These are phyloP conservation scores for Lichtheimia hyalospora DNA, from an alignment of 371 early-diverging fungal genomes.

Conservation along the genomic window DNA sequence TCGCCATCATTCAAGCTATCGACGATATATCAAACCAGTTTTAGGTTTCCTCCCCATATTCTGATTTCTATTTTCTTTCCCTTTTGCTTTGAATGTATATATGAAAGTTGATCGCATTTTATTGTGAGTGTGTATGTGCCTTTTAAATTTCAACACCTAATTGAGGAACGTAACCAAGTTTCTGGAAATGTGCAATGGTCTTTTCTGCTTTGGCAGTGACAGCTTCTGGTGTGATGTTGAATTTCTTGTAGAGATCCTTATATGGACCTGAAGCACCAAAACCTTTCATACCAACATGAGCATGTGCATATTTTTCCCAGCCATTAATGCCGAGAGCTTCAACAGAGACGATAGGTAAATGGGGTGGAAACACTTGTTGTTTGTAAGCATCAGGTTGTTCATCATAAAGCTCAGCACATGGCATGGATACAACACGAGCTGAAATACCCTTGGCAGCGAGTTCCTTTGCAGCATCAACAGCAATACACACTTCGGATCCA, in stretches of 20 bases:
- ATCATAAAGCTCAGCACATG: conserved; percentile 90
- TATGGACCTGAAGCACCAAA: conserved; percentile 59
- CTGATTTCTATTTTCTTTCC: too few species aligned
- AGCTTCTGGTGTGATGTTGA: conserved; percentile 77
- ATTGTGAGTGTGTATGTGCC: background rate
- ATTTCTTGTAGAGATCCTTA: conserved; percentile 76
- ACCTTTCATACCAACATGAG: conserved; percentile 13
- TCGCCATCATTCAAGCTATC: background rate
- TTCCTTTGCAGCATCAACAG: conserved; percentile 75
- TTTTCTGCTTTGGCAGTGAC: conserved; percentile 77
- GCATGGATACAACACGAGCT: conserved; percentile 91
- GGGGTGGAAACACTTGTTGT: conserved; percentile 72
- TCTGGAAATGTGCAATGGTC: conserved; percentile 72
- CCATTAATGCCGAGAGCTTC: conserved; percentile 90
- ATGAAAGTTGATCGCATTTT: background rate
- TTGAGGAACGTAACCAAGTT: conserved; percentile 43
- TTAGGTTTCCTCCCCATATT: background rate
- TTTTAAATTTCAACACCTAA: conserved; percentile 33
- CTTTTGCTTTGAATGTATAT: background rate
- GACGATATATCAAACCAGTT: background rate
- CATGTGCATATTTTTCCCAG: conserved; percentile 87
- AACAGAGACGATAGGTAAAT: conserved; percentile 79
- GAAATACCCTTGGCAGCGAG: conserved; percentile 52
- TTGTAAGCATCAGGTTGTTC: conserved; percentile 83
- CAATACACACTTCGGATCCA: conserved; percentile 91